Evolutionary conservation across 805 yeast species (phyloP).

Genomic region (Ascoidea asiatica): DNA sequence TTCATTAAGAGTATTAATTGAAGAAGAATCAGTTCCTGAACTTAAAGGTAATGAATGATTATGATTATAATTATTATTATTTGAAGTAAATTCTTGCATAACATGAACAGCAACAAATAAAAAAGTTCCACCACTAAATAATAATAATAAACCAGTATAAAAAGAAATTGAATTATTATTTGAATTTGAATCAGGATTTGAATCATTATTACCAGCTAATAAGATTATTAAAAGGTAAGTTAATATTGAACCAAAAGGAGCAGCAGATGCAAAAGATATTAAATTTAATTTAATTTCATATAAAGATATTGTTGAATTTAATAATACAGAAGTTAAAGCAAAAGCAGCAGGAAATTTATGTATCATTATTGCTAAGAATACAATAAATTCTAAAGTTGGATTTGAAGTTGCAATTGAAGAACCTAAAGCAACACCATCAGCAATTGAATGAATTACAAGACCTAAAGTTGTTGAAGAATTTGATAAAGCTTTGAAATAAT

Average conservation of each 20-base stretch:
- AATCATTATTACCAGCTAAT: slow-evolving; percentile 12
- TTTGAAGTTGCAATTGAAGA: slow-evolving; percentile 33
- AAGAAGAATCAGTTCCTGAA: not conserved
- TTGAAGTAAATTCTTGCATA: slow-evolving; percentile 13
- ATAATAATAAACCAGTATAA: slow-evolving; percentile 39
- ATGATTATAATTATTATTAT: not conserved
- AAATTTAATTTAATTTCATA: slow-evolving; percentile 30
- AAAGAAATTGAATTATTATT: slow-evolving; percentile 13
- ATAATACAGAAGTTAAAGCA: slow-evolving; percentile 44
- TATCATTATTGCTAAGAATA: slow-evolving; percentile 46
- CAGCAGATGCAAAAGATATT: slow-evolving; percentile 38
- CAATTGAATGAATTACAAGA: slow-evolving; percentile 47
- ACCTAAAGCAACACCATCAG: slow-evolving; percentile 67
- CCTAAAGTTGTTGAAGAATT: slow-evolving; percentile 43
- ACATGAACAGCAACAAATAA: slow-evolving; percentile 59
- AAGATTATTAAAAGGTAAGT: slow-evolving; percentile 28
- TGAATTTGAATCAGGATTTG: slow-evolving; percentile 9
- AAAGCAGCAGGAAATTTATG: slow-evolving; percentile 71
- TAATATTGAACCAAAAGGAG: slow-evolving; percentile 46
- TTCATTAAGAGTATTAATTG: too few relatives aligned
- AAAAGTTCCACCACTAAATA: slow-evolving; percentile 64
- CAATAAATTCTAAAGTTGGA: slow-evolving; percentile 25
- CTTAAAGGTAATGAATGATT: not conserved
- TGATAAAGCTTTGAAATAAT: slow-evolving; percentile 17
- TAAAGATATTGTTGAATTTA: slow-evolving; percentile 22